These are phyloP conservation scores for Candida rishiriensis DNA, from an alignment of 805 yeast genomes.

Conservation along the genomic window DNA sequence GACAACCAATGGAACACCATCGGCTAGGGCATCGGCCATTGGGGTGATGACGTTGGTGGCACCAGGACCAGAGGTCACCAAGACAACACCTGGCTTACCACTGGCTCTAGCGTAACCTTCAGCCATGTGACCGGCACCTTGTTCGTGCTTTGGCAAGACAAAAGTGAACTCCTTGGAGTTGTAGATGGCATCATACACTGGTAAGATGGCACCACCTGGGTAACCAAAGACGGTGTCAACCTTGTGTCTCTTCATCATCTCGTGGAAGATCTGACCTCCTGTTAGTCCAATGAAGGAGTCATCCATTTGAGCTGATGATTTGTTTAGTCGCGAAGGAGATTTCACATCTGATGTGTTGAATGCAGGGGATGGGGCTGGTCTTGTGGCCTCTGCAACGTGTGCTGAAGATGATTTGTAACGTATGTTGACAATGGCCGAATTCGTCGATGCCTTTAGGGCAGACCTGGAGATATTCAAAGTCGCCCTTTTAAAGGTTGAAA, in stretches of 20 bases:
- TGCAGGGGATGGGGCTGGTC: conserved; percentile 45
- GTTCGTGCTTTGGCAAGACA: conserved; percentile 94
- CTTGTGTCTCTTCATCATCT: conserved; percentile 94
- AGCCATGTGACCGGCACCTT: conserved; percentile 99
- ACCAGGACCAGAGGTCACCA: conserved; percentile 99
- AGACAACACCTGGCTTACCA: conserved; percentile 96
- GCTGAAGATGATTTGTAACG: conserved; percentile 21
- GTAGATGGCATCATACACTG: conserved; percentile 95
- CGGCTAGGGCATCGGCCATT: conserved; percentile 94
- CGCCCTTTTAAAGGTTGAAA: not conserved
- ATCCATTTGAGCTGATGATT: conserved; percentile 43
- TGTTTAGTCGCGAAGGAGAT: conserved; percentile 12
- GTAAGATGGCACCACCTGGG: conserved; percentile 98
- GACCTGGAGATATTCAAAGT: conserved; percentile 1
- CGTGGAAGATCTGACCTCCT: conserved; percentile 99
- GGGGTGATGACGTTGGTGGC: conserved; percentile 99
- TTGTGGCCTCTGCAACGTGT: conserved; percentile 9
- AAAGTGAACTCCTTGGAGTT: conserved; percentile 85
- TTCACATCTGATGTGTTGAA: conserved; percentile 34
- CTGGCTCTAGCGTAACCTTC: conserved; percentile 95
- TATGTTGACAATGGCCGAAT: conserved; percentile 1
- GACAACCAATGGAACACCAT: conserved; percentile 95
- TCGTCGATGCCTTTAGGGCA: conserved; percentile 1
- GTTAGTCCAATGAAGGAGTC: conserved; percentile 90
- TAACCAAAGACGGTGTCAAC: conserved; percentile 97